Conservation (phyloP, 768 basidiomycete genomes). For the Pleurotus sapidus region DNA sequence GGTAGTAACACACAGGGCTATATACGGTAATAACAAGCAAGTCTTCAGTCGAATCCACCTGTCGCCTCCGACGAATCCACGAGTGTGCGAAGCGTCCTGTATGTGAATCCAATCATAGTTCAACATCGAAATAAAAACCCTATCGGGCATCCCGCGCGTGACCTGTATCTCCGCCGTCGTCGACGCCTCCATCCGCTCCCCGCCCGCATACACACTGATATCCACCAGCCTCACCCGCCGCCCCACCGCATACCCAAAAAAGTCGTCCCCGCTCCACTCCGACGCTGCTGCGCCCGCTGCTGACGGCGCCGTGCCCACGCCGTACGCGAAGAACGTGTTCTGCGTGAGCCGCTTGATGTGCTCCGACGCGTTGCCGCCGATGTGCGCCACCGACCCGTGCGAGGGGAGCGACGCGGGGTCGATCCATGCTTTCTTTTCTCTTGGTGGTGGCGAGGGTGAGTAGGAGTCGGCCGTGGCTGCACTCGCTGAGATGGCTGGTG, state of each 20-base stretch:
- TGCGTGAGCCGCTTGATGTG: constrained; percentile 64
- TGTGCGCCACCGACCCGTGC: constrained; percentile 50
- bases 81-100: too few relatives aligned
- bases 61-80: too few relatives aligned
- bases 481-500: neutral
- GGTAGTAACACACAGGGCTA: too few relatives aligned
- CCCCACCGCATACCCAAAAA: constrained; percentile 62
- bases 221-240: constrained; percentile 59
- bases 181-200: constrained; percentile 53
- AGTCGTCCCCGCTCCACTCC: constrained; percentile 32
- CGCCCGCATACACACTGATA: constrained; percentile 45
- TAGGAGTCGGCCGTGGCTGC: neutral
- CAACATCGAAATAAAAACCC: too few relatives aligned
- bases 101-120: too few relatives aligned
- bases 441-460: neutral
- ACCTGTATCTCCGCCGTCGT: constrained; percentile 63
- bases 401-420: constrained; percentile 63
- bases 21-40: too few relatives aligned
- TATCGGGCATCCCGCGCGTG: constrained; percentile 58
- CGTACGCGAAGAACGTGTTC: constrained; percentile 68
- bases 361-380: constrained; percentile 61
- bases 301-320: constrained; percentile 43
- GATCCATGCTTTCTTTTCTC: constrained; percentile 47
- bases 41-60: too few relatives aligned
- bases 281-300: constrained; percentile 25